A percentile compares a stretch with the other conserved stretches of the same genome.
These are phyloP conservation scores for Chamaecrista fasciculata DNA, from an alignment of 306 rosid genomes.

Conservation along the genomic window DNA sequence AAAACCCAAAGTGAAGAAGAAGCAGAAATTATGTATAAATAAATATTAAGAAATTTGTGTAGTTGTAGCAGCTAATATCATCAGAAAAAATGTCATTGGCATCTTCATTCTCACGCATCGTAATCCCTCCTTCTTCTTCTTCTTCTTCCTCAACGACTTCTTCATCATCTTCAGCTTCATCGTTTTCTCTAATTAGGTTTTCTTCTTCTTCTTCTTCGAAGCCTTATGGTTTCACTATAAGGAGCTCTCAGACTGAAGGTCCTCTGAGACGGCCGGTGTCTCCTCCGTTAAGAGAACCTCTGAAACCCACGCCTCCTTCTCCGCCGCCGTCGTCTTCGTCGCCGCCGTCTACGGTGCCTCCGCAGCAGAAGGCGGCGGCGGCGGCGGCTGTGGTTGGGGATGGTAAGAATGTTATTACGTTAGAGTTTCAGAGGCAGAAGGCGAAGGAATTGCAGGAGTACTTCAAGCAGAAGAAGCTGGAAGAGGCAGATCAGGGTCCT, in stretches of 20 bases:
- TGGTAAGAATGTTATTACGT: slow-evolving; percentile 53
- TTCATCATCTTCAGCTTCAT: slow-evolving; percentile 37
- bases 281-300: slow-evolving; percentile 57
- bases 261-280: slow-evolving; percentile 86
- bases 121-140: slow-evolving; percentile 56
- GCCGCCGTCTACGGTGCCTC: slow-evolving; percentile 21
- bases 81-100: slow-evolving; percentile 75
- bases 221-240: slow-evolving; percentile 37
- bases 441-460: slow-evolving; percentile 93
- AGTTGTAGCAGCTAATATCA: slow-evolving; percentile 4
- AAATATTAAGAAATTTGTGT: not conserved
- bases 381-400: slow-evolving; percentile 33
- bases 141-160: slow-evolving; percentile 49
- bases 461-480: slow-evolving; percentile 88
- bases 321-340: slow-evolving; percentile 35
- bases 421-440: slow-evolving; percentile 84
- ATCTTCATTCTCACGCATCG: slow-evolving; percentile 58
- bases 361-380: slow-evolving; percentile 28
- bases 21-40: not conserved
- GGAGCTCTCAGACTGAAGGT: slow-evolving; percentile 82
- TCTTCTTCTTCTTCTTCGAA: slow-evolving; percentile 39
- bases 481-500: slow-evolving; percentile 74
- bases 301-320: slow-evolving; percentile 53
- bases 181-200: slow-evolving; percentile 33
- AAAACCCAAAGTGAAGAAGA: slow-evolving; percentile 19